phyloP scores from a whole-genome alignment of 1,139 yeast genomes.

The Magnusiomyces ingens region DNA sequence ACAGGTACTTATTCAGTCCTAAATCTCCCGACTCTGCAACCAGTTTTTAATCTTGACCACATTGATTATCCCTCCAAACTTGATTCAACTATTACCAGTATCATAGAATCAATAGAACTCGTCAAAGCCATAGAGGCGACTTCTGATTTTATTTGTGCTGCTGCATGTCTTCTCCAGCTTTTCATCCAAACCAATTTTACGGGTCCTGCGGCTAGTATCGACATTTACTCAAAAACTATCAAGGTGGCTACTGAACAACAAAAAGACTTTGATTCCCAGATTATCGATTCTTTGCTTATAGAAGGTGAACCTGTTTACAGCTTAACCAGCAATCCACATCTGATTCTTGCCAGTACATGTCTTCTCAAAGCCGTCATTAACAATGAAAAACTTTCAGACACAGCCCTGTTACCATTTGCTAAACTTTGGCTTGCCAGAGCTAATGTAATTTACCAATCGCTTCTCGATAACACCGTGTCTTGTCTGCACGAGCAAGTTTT shows the following conservation, averaged over 20 bases:
- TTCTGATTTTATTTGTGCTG: conserved; percentile 19
- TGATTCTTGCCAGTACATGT: conserved; percentile 26
- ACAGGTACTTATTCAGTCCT: conserved; percentile 9
- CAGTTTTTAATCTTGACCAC: conserved; percentile 3
- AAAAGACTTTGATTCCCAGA: conserved; percentile 12
- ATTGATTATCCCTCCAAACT: conserved; percentile 1
- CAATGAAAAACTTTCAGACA: neutral
- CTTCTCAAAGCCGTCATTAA: conserved; percentile 18
- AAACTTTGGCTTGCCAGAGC: conserved; percentile 34
- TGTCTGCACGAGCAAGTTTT: conserved; percentile 29
- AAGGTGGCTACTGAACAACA: conserved; percentile 16
- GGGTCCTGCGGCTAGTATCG: conserved; percentile 59
- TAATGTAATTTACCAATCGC: conserved; percentile 32
- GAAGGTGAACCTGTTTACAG: conserved; percentile 34
- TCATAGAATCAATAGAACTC: neutral
- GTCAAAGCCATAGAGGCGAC: conserved; percentile 8
- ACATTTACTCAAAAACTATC: conserved; percentile 22
- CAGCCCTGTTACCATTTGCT: conserved; percentile 17
- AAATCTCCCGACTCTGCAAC: conserved; percentile 8
- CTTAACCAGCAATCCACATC: conserved; percentile 29
- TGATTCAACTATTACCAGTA: neutral
- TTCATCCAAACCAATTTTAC: conserved; percentile 76
- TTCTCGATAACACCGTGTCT: conserved; percentile 27
- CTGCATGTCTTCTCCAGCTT: conserved; percentile 48
- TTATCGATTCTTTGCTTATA: conserved; percentile 18